Percentiles rank a stretch among this genome's conserved stretches.
Conservation (phyloP, 805 yeast species). For the Cyberlindnera maclurae region DNA sequence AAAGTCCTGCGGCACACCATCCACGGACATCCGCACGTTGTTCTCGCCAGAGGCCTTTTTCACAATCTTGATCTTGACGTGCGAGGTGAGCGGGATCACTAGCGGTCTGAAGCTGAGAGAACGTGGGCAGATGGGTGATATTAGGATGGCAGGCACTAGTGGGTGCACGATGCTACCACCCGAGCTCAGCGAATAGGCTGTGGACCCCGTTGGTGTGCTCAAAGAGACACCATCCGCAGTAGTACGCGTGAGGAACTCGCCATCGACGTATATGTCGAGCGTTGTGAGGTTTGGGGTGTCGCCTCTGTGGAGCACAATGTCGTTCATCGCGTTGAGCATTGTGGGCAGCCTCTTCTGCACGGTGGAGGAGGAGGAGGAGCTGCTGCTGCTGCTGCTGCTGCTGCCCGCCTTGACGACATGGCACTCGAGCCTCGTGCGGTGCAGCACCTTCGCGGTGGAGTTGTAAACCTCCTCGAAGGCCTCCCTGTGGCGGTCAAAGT, state of each 20-base stretch:
- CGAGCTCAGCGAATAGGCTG: slow-evolving; percentile 82
- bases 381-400: no score
- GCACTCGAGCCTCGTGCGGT: slow-evolving; percentile 75
- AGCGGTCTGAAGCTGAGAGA: slow-evolving; percentile 87
- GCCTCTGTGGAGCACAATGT: slow-evolving; percentile 82
- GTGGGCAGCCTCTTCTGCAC: slow-evolving; percentile 5
- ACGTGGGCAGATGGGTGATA: slow-evolving; percentile 90
- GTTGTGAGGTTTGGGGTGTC: slow-evolving; percentile 79
- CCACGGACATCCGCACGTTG: slow-evolving; percentile 62
- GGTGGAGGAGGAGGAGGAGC: no score
- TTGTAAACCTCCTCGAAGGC: slow-evolving; percentile 63
- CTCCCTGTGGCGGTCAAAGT: slow-evolving; percentile 50
- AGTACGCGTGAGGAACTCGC: slow-evolving; percentile 78
- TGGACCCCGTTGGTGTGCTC: slow-evolving; percentile 91
- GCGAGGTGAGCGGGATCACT: slow-evolving; percentile 71
- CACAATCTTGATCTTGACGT: slow-evolving; percentile 55
- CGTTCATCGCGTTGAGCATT: slow-evolving; percentile 83
- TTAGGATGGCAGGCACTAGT: slow-evolving; percentile 66
- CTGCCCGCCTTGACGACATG: slow-evolving; percentile 37
- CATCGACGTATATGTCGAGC: slow-evolving; percentile 79
- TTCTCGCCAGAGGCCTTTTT: slow-evolving; percentile 33
- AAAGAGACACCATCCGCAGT: slow-evolving; percentile 86
- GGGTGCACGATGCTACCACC: slow-evolving; percentile 96
- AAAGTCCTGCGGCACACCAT: slow-evolving; percentile 72
- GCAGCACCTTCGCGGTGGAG: slow-evolving; percentile 64